Evolutionary conservation across 2,329 filamentous ascomycete genomes (phyloP), one percentile per base, ranked within the genome.

Genomic region (Claviceps sp.): DNA sequence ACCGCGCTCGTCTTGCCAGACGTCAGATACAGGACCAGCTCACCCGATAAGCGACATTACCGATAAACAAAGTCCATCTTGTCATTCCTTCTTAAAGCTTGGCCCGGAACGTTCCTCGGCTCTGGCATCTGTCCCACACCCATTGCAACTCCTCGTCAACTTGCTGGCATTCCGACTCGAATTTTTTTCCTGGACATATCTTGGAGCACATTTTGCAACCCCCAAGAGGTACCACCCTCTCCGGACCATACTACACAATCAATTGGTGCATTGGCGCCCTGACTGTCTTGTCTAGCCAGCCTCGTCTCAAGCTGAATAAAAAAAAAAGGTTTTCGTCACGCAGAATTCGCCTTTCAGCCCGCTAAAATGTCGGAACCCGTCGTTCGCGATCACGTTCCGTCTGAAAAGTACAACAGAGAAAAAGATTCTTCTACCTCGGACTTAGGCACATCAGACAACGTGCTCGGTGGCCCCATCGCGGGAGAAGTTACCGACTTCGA

Each of bases 401-500:
- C 48, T 18, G 48, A 48, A 37, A 48, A 51, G 37, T 18, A n/a
- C 24, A 47, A 34, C 20, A 43, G 30, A 14, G 49, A 53, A 47
- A 55, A 54, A 36, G 36, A 51, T 13, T 53, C 50, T 16, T 51
- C 54, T 36, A 45, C 37, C 7, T 53, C 54, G 5, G 51, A 55
- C 42, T 38, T 53, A 18, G 50, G 51, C 37, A 52, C 55, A 42
- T 58, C 55, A 34, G 63, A 64, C 51, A 56, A 50, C 43, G 59
- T 63, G 53, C 57, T 62, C 20, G 61, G 57, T 52, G 57, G 57
- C 45, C 58, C 62, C 14, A 57, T 61, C 18, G 58, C 57, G 14
- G 65, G 65, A 37, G 65, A 68, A 50, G 54, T 59, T 4, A 55
- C 60, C 73, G 46, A 82, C 70, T 53, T 59, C 51, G 61, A 64